Evolutionary conservation across 257 asterid genomes (phyloP).

Genomic region (Voacanga thouarsii): DNA sequence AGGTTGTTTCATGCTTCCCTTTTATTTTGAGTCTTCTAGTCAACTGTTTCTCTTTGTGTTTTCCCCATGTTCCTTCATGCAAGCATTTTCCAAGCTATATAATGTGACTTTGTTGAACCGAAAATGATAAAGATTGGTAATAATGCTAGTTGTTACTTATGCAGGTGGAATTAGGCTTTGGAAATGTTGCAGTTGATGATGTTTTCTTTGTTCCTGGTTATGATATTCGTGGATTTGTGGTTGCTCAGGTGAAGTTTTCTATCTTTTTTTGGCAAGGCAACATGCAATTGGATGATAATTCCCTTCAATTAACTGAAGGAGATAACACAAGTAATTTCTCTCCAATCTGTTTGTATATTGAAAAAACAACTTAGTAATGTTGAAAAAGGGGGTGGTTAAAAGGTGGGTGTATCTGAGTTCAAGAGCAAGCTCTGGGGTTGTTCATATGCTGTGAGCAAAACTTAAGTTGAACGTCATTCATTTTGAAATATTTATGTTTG

Average conservation of each 20-base stretch:
- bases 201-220: conserved; percentile 77
- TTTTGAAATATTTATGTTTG: not conserved
- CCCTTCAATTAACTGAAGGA: not conserved
- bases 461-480: not conserved
- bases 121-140: conserved; percentile 2
- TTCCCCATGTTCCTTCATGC: no score
- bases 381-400: not conserved
- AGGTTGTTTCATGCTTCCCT: conserved; percentile 41
- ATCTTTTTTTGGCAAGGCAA: not conserved
- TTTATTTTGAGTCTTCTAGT: conserved; percentile 1
- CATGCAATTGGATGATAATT: not conserved
- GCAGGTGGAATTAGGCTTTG: conserved; percentile 84
- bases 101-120: not conserved
- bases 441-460: not conserved
- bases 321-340: not conserved
- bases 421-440: not conserved
- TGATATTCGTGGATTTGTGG: conserved; percentile 84
- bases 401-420: not conserved
- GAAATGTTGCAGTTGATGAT: conserved; percentile 59
- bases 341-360: not conserved
- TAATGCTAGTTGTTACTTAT: conserved; percentile 22
- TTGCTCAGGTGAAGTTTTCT: conserved; percentile 69
- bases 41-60: not conserved
- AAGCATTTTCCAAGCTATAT: not conserved
- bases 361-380: not conserved